phyloP scores from a whole-genome alignment of 2,329 filamentous ascomycete genomes.

The Aquanectria penicillioides region DNA sequence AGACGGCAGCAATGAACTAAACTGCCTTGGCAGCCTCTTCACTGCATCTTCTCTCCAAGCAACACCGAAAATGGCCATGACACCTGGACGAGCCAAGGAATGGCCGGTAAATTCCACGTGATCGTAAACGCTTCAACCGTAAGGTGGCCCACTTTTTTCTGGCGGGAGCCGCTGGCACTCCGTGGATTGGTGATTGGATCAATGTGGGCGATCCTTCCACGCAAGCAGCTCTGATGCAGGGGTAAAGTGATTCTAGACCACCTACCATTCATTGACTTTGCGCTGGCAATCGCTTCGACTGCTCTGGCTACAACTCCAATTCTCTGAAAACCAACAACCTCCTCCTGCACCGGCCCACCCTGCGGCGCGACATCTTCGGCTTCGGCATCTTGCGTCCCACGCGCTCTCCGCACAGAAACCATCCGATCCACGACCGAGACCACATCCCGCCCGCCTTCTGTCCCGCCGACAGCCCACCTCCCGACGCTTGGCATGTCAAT shows the following conservation, averaged over 20 bases:
- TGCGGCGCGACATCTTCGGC: neutral
- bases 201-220: conserved; percentile 19
- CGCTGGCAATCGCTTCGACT: conserved; percentile 25
- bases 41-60: too few relatives aligned
- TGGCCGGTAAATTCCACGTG: conserved; percentile 23
- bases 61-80: too few relatives aligned
- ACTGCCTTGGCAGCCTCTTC: too few relatives aligned
- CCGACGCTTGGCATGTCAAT: conserved; percentile 34
- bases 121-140: neutral
- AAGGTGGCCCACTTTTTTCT: conserved; percentile 33
- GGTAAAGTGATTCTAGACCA: conserved; percentile 29
- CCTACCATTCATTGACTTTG: conserved; percentile 27
- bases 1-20: too few relatives aligned
- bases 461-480: conserved; percentile 35
- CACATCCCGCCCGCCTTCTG: conserved; percentile 12
- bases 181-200: conserved; percentile 20
- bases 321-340: neutral
- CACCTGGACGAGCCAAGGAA: too few relatives aligned
- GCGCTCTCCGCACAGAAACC: neutral
- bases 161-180: conserved; percentile 17
- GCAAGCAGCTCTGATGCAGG: conserved; percentile 31
- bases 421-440: conserved; percentile 16
- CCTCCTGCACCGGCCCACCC: neutral
- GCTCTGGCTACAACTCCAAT: neutral
- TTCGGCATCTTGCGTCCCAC: neutral